These are phyloP conservation scores for Neurospora tetrasperma DNA, from an alignment of 495 filamentous ascomycete species.

Conservation along the genomic window DNA sequence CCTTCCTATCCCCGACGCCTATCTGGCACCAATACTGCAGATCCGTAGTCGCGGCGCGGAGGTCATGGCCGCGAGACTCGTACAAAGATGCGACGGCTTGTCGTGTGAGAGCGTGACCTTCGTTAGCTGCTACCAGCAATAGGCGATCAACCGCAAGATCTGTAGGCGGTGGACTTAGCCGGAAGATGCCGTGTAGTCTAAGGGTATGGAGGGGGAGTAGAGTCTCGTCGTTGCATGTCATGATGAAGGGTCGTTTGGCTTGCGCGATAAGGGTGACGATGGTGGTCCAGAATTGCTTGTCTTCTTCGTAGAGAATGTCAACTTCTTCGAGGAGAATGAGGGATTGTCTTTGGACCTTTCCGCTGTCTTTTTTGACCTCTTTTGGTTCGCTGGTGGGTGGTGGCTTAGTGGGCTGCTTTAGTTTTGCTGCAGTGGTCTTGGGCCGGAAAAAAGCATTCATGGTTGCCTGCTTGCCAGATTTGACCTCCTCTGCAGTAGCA, in stretches of 20 bases:
- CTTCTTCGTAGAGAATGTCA: conserved; percentile 87
- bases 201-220: conserved; percentile 60
- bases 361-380: conserved; percentile 31
- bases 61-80: conserved; percentile 51
- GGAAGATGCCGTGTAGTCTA: conserved; percentile 73
- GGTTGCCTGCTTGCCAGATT: conserved; percentile 60
- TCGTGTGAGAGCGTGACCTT: conserved; percentile 73
- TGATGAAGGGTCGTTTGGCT: conserved; percentile 82
- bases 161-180: conserved; percentile 58
- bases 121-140: conserved; percentile 73
- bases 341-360: conserved; percentile 75
- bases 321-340: conserved; percentile 92
- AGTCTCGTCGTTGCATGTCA: conserved; percentile 88
- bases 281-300: conserved; percentile 87
- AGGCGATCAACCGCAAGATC: conserved; percentile 71
- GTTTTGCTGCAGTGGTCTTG: conserved; percentile 16
- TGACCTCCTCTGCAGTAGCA: conserved; percentile 45
- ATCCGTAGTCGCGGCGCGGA: conserved; percentile 76
- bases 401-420: conserved; percentile 17
- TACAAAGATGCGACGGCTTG: conserved; percentile 61
- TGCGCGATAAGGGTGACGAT: conserved; percentile 64
- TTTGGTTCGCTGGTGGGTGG: conserved; percentile 5
- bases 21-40: conserved; percentile 97
- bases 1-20: conserved; percentile 77
- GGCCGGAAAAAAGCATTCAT: conserved; percentile 74